These are phyloP conservation scores for Ophiocordyceps camponoti-leonardi DNA, from an alignment of 2,329 filamentous ascomycete species.

Conservation along the genomic window DNA sequence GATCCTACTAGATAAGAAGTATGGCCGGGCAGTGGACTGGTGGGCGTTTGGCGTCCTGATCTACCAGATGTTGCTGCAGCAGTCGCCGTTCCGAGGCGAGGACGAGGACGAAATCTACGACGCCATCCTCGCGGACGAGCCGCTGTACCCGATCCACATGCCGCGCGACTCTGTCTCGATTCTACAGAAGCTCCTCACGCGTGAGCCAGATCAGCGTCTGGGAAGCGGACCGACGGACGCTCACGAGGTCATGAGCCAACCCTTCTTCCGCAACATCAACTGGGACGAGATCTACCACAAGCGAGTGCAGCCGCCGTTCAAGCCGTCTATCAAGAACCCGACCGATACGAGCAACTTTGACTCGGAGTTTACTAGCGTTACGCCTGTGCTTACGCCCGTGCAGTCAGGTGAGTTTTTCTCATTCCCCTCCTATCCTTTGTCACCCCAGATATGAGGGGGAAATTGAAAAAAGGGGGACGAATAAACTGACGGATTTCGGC, in stretches of 20 bases:
- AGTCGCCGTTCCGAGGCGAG: slow-evolving; percentile 95
- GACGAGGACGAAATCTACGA: slow-evolving; percentile 99
- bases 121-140: slow-evolving; percentile 92
- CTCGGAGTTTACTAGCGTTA: slow-evolving; percentile 95
- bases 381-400: slow-evolving; percentile 88
- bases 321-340: slow-evolving; percentile 74
- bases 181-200: slow-evolving; percentile 87
- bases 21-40: slow-evolving; percentile 94
- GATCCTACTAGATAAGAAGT: slow-evolving; percentile 97
- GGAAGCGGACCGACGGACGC: slow-evolving; percentile 93
- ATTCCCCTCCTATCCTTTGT: neutral
- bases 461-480: neutral
- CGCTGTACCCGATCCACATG: slow-evolving; percentile 97
- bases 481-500: neutral
- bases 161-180: slow-evolving; percentile 94
- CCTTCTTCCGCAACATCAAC: slow-evolving; percentile 94
- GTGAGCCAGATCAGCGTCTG: slow-evolving; percentile 82
- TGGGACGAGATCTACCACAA: slow-evolving; percentile 99
- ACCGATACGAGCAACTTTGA: slow-evolving; percentile 99
- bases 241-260: slow-evolving; percentile 96
- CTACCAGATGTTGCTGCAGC: slow-evolving; percentile 98
- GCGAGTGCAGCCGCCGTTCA: slow-evolving; percentile 72
- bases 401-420: slow-evolving; percentile 81
- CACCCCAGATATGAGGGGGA: too few species aligned
- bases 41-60: slow-evolving; percentile 99